These are phyloP conservation scores for Tephrocybe sp. DNA, from an alignment of 768 basidiomycete genomes.

Conservation along the genomic window DNA sequence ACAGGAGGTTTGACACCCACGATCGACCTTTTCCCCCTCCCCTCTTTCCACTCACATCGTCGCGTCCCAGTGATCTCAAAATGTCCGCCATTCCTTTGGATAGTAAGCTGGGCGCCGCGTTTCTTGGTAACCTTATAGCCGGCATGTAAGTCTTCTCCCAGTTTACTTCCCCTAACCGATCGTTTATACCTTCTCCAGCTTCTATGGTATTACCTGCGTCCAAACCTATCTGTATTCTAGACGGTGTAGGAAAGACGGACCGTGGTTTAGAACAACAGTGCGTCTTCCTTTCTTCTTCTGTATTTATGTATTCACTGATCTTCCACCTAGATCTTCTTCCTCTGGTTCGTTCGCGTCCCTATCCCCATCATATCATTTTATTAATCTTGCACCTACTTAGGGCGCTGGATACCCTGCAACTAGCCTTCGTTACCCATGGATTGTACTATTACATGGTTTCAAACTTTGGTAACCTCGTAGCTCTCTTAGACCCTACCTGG, in stretches of 20 bases:
- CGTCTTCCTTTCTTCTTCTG: too few species aligned
- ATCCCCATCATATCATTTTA: neutral
- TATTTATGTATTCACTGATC: too few species aligned
- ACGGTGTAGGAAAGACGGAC: too few species aligned
- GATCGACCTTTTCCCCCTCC: neutral
- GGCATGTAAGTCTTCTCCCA: too few species aligned
- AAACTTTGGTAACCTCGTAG: slow-evolving; percentile 12
- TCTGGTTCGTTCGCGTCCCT: slow-evolving; percentile 7
- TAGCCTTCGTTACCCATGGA: slow-evolving; percentile 13
- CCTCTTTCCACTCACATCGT: neutral
- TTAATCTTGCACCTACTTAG: neutral
- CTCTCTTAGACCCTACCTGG: slow-evolving; percentile 4
- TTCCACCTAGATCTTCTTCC: slow-evolving; percentile 10
- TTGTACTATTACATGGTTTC: slow-evolving; percentile 15
- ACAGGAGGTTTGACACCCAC: neutral
- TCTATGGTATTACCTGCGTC: too few species aligned
- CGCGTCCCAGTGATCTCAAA: neutral
- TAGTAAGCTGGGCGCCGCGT: slow-evolving; percentile 42
- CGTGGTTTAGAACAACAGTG: too few species aligned
- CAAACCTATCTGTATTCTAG: too few species aligned
- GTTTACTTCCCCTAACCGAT: too few species aligned
- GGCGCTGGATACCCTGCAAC: slow-evolving; percentile 16
- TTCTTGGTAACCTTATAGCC: slow-evolving; percentile 19
- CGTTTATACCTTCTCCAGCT: too few species aligned
- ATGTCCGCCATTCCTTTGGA: slow-evolving; percentile 20